Percentiles rank a stretch among this genome's conserved stretches.
phyloP scores from a whole-genome alignment of 2,329 filamentous ascomycete species.

The Colletotrichum simmondsii region DNA sequence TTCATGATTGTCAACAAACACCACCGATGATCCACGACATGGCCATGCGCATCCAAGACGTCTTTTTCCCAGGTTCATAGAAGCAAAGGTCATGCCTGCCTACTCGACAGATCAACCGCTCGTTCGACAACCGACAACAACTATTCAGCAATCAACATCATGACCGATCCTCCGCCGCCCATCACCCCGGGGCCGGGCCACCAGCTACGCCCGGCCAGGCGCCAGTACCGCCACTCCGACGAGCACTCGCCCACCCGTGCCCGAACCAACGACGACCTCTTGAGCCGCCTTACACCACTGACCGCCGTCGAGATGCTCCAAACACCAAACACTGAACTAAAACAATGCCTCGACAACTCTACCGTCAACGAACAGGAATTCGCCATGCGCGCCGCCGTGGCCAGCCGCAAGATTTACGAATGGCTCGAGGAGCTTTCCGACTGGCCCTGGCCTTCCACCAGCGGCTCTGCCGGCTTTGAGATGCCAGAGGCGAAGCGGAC shows the following conservation, averaged over 20 bases:
- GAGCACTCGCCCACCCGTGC: constrained; percentile 58
- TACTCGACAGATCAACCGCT: constrained; percentile 16
- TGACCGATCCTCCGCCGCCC: constrained; percentile 49
- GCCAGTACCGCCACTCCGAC: constrained; percentile 51
- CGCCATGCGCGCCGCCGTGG: constrained; percentile 75
- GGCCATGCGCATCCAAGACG: constrained; percentile 15
- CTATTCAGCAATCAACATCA: constrained; percentile 36
- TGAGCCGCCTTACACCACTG: constrained; percentile 70
- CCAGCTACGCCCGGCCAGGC: constrained; percentile 48
- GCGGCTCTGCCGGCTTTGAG: constrained; percentile 66
- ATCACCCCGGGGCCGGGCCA: constrained; percentile 46
- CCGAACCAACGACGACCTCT: constrained; percentile 65
- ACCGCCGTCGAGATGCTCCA: constrained; percentile 70
- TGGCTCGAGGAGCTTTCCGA: constrained; percentile 77
- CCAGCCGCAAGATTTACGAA: constrained; percentile 76
- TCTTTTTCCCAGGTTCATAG: constrained; percentile 32
- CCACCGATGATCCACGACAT: constrained; percentile 33
- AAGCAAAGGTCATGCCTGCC: constrained; percentile 29
- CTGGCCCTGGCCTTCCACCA: constrained; percentile 66
- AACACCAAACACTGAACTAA: constrained; percentile 62
- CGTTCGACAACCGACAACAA: constrained; percentile 33
- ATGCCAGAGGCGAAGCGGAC: constrained; percentile 54
- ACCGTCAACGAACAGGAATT: constrained; percentile 76
- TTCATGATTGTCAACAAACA: constrained; percentile 18
- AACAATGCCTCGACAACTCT: constrained; percentile 70